phyloP scores from a whole-genome alignment of 2,329 filamentous ascomycete species.

The Fusarium buxicola region DNA sequence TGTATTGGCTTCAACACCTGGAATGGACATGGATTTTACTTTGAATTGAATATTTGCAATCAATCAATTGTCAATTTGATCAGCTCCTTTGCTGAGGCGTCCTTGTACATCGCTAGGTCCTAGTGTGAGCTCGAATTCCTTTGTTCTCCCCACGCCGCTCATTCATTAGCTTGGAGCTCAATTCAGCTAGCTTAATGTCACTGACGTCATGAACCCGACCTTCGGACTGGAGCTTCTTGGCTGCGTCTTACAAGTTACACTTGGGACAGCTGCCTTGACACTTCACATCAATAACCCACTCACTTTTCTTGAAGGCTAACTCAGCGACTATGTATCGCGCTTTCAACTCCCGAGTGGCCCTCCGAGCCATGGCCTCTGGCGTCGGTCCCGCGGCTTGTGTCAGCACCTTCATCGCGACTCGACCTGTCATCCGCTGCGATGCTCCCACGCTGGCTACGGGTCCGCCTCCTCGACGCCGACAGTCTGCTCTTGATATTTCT shows the following conservation, averaged over 20 bases:
- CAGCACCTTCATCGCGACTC: conserved; percentile 42
- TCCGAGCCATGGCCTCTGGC: conserved; percentile 44
- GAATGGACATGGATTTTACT: neutral
- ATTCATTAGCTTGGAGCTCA: conserved; percentile 38
- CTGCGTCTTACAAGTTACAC: neutral
- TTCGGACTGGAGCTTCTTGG: conserved; percentile 14
- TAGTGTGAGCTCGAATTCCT: conserved; percentile 19
- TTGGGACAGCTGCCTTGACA: conserved; percentile 1
- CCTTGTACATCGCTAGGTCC: neutral
- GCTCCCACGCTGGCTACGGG: conserved; percentile 38
- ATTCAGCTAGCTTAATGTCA: conserved; percentile 15
- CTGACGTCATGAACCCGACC: conserved; percentile 38
- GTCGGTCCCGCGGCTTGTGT: conserved; percentile 46
- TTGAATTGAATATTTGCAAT: conserved; percentile 22
- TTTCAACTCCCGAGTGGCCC: conserved; percentile 34
- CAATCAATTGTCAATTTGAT: conserved; percentile 16
- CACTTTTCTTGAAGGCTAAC: neutral
- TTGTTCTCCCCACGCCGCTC: conserved; percentile 25
- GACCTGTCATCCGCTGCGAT: conserved; percentile 47
- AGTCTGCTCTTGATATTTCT: conserved; percentile 37
- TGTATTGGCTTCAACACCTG: conserved; percentile 4
- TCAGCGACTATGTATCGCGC: conserved; percentile 38
- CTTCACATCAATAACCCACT: conserved; percentile 8
- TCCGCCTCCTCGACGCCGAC: conserved; percentile 28
- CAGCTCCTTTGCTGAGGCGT: neutral